phyloP scores from a whole-genome alignment of 2,329 filamentous ascomycete species.

The Aureobasidium sp. region DNA sequence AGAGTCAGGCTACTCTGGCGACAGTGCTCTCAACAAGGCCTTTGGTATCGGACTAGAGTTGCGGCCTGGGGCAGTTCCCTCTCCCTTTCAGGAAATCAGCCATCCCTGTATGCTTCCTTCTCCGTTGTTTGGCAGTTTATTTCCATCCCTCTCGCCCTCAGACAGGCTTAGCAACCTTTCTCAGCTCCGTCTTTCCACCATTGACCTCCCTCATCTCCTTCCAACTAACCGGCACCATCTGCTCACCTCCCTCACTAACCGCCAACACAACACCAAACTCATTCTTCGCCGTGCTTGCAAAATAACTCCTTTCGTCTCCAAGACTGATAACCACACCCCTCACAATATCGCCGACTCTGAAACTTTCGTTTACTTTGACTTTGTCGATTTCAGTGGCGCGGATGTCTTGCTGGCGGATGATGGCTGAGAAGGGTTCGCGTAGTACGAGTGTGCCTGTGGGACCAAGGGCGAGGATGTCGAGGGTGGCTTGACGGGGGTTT shows the following conservation, averaged over 20 bases:
- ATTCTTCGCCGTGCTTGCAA: slow-evolving; percentile 85
- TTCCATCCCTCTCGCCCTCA: slow-evolving; percentile 36
- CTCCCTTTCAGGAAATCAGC: neutral
- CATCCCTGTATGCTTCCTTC: neutral
- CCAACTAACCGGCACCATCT: slow-evolving; percentile 92
- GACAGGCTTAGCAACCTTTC: slow-evolving; percentile 87
- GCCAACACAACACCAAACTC: slow-evolving; percentile 92
- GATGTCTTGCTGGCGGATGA: slow-evolving; percentile 62
- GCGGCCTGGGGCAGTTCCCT: neutral
- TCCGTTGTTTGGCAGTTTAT: neutral
- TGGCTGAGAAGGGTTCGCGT: slow-evolving; percentile 23
- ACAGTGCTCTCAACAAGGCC: neutral
- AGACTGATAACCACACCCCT: slow-evolving; percentile 73
- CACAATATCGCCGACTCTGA: slow-evolving; percentile 87
- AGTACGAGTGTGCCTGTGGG: slow-evolving; percentile 29
- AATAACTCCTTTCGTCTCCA: slow-evolving; percentile 92
- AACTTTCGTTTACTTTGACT: slow-evolving; percentile 82
- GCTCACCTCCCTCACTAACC: slow-evolving; percentile 65
- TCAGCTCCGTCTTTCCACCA: slow-evolving; percentile 65
- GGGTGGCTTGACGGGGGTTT: slow-evolving; percentile 73
- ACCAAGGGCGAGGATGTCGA: slow-evolving; percentile 77
- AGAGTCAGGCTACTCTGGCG: neutral
- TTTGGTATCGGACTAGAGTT: neutral
- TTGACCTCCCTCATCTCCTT: slow-evolving; percentile 83
- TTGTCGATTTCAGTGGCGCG: slow-evolving; percentile 93